Base-by-base conservation (phyloP, 495 filamentous ascomycete genomes). In the Astrocystis sublimbata region DNA sequence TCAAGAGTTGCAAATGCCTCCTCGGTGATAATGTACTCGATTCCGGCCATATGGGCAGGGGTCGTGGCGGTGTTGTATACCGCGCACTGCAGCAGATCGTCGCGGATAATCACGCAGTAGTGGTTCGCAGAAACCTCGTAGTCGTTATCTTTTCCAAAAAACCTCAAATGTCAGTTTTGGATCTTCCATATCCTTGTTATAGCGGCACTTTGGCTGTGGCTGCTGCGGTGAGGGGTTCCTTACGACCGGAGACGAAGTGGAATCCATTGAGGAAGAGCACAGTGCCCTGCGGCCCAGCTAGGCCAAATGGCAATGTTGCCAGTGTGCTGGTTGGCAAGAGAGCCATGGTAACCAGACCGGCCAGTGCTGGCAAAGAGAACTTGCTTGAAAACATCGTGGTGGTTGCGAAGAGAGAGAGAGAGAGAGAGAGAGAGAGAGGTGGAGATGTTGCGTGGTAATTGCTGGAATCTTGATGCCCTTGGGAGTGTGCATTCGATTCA, bases 201-300 rank as follows among this genome's bases (percentile, higher is more conserved):
- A n/a, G n/a, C n/a, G n/a, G n/a, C n/a, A n/a, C n/a, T n/a, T n/a
- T n/a, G n/a, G 17, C 15, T n/a, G n/a, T 17, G 5, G 8, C 4
- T 13, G 17, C 5, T 6, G 30, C 0, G 10, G 1, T 13, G 31
- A 6, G 12, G 21, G 17, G 35, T 26, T 40, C 13, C 51, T 54
- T 67, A 26, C 68, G 61, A 36, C 74, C 75, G 6, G 68, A 73
- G 38, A 70, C 65, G 58, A 75, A 77, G 50, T 78, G 75, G 65
- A 78, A 77, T 28, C 75, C 75, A 43, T 78, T 78, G 28, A 76
- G 62, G 57, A 72, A 73, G 10, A 74, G 52, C 9, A 74, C 68
- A 1, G 68, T 61, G 15, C 67, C 67, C 31, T 70, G 54, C 13
- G 71, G 67, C 10, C 71, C 71, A 40, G 66, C 61, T 45, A 53